Evolutionary conservation across 2,329 filamentous ascomycete species (phyloP).

Genomic region (Cercospora zeae-maydis): DNA sequence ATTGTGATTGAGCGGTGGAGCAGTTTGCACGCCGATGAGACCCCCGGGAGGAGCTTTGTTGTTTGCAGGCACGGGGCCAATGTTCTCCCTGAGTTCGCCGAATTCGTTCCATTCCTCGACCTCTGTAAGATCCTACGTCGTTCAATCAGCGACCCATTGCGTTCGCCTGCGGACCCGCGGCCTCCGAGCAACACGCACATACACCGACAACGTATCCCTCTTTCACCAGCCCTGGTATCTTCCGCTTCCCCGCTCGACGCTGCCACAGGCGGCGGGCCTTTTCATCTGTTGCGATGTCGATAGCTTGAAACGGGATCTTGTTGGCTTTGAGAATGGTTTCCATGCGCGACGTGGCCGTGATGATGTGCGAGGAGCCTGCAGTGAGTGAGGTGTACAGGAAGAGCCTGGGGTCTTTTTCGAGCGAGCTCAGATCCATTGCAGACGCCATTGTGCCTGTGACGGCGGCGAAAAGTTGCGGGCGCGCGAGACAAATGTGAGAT

Average conservation of each 20-base stretch:
- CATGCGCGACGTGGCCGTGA: constrained; percentile 90
- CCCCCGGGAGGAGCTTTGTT: constrained; percentile 29
- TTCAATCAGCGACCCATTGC: neutral
- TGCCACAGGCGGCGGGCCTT: constrained; percentile 86
- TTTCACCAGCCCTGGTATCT: constrained; percentile 85
- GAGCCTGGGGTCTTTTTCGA: constrained; percentile 53
- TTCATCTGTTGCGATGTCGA: constrained; percentile 88
- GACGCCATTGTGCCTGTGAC: constrained; percentile 18
- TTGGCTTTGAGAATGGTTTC: constrained; percentile 96
- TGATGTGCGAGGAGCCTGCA: constrained; percentile 90
- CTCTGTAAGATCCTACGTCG: constrained; percentile 75
- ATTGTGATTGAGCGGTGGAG: constrained; percentile 24
- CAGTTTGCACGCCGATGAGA: constrained; percentile 29
- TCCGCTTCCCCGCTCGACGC: constrained; percentile 76
- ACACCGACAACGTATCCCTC: constrained; percentile 81
- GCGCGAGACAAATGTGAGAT: neutral
- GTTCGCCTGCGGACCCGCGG: neutral
- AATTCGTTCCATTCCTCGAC: constrained; percentile 99
- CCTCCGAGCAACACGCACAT: constrained; percentile 43
- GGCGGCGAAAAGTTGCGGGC: neutral
- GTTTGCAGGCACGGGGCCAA: constrained; percentile 52
- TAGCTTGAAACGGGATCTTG: constrained; percentile 85
- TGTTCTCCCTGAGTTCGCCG: constrained; percentile 84
- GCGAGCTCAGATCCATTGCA: constrained; percentile 40
- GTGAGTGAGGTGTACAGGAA: constrained; percentile 97